Evolutionary conservation across 2,329 filamentous ascomycete species (phyloP).

Genomic region (Venturia pyrina): DNA sequence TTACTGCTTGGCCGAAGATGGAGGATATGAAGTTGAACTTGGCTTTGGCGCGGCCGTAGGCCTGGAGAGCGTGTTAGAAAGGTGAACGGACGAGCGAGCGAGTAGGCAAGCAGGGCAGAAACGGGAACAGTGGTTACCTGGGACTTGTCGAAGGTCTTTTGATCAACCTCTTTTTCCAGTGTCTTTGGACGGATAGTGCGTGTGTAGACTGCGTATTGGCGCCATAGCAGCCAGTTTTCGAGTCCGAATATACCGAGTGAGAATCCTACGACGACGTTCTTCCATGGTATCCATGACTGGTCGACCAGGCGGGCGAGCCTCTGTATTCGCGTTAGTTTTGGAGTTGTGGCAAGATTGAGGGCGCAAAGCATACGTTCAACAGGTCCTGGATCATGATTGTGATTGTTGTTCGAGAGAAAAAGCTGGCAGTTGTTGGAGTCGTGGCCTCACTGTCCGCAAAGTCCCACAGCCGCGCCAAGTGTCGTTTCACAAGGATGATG

Average conservation of each 20-base stretch:
- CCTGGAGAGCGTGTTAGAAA: constrained; percentile 33
- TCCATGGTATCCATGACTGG: constrained; percentile 92
- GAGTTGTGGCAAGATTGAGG: background rate
- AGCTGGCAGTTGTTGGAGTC: background rate
- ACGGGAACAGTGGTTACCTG: constrained; percentile 43
- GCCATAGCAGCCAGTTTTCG: constrained; percentile 78
- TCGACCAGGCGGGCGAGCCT: constrained; percentile 78
- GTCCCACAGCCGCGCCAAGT: constrained; percentile 3
- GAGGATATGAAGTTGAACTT: constrained; percentile 74
- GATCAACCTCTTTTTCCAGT: constrained; percentile 75
- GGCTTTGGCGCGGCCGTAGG: constrained; percentile 91
- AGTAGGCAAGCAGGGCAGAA: background rate
- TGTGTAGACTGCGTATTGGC: constrained; percentile 82
- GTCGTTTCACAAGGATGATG: background rate
- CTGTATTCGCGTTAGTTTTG: constrained; percentile 23
- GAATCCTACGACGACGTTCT: constrained; percentile 90
- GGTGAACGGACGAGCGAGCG: background rate
- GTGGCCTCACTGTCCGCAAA: background rate
- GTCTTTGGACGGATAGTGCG: constrained; percentile 74
- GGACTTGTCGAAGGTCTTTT: constrained; percentile 88
- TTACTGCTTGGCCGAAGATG: constrained; percentile 80
- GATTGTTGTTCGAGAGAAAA: background rate
- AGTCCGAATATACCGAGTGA: constrained; percentile 84
- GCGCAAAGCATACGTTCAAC: constrained; percentile 1
- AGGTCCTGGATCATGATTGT: constrained; percentile 13